Base-by-base conservation (phyloP, 257 asterid genomes). In the Leonotis leonurus region DNA sequence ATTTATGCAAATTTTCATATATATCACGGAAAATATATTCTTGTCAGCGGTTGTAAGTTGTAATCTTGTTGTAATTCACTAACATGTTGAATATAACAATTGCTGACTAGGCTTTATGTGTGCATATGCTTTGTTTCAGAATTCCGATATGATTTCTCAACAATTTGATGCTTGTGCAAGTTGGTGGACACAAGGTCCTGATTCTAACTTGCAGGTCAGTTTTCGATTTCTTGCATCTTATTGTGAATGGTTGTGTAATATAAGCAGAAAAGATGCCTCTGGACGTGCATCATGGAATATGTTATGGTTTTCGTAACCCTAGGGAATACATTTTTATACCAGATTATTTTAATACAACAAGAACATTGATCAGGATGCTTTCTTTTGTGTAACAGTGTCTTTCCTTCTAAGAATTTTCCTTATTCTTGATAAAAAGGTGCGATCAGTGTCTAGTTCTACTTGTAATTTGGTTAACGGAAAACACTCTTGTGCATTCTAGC, bases 131-230 rank as follows among this genome's bases (percentile, higher is more conserved):
- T 70, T 72, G 75, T 81, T 71, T 74, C 78, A 80, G 83, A 55
- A 71, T 66, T 56, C 13, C 37, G 74, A 72, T 75, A 70, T 60
- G 70, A 83, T 89, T 37, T 78, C 83, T 79, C 89, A 87, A 75
- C 92, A 83, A 74, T 93, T 93, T 77, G 99, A 93, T 87, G 99
- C 87, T 57, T 89, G 96, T 83, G 96, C 99, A 56, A 93, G 99
- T 81, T 93, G 99, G 97, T 93, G 99, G 97, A 93, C 99, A 5
- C 99, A 93, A 65, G 99, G 99, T 58, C 99, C 97, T 66, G 90
- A 89, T 85, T 75, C 79, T 67, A 78, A 56, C 64, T 73, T 93
- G 83, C 99, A 93, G 96, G 99, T 93, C 80, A 83, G 83, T 70
- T 64, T 77, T 70, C 57, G 27, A 52, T 65, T 51, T 70, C 68